phyloP scores from a whole-genome alignment of 768 basidiomycete species.

The Boletus subparvulus region DNA sequence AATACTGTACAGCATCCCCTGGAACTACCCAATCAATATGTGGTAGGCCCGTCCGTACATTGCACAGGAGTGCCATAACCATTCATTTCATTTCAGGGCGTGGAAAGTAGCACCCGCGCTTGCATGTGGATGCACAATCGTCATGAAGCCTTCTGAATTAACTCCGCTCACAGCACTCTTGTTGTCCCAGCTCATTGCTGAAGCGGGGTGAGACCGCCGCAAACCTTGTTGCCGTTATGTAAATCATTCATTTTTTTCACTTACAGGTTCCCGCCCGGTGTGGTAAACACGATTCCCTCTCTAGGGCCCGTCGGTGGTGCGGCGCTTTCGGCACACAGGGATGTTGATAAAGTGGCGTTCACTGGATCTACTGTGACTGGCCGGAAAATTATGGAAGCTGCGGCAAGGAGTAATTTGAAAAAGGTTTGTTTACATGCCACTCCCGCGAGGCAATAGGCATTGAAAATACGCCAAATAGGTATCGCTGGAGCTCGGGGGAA shows the following conservation, averaged over 20 bases:
- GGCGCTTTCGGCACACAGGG: constrained; percentile 76
- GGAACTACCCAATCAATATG: constrained; percentile 92
- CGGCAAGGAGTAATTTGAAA: constrained; percentile 91
- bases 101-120: constrained; percentile 96
- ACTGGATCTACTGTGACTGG: constrained; percentile 92
- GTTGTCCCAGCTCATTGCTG: constrained; percentile 74
- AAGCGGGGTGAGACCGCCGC: constrained; percentile 65
- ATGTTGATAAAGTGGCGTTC: constrained; percentile 94
- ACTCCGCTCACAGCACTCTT: constrained; percentile 84
- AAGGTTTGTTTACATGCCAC: constrained; percentile 52
- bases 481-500: constrained; percentile 92
- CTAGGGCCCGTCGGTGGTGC: constrained; percentile 81
- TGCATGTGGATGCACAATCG: constrained; percentile 87
- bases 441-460: constrained; percentile 24
- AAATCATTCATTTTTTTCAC: constrained; percentile 12
- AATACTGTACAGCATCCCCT: constrained; percentile 62
- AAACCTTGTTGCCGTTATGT: constrained; percentile 10
- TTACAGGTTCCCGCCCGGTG: constrained; percentile 85
- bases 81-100: constrained; percentile 42
- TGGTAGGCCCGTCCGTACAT: constrained; percentile 44
- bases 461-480: constrained; percentile 45
- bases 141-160: constrained; percentile 93
- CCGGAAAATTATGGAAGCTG: constrained; percentile 86
- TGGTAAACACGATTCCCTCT: constrained; percentile 86
- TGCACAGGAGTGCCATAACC: background rate